A percentile compares a stretch with the other conserved stretches of the same genome.
These are phyloP conservation scores for Daldinia sp. DNA, from an alignment of 2,329 filamentous ascomycete genomes.

Conservation along the genomic window DNA sequence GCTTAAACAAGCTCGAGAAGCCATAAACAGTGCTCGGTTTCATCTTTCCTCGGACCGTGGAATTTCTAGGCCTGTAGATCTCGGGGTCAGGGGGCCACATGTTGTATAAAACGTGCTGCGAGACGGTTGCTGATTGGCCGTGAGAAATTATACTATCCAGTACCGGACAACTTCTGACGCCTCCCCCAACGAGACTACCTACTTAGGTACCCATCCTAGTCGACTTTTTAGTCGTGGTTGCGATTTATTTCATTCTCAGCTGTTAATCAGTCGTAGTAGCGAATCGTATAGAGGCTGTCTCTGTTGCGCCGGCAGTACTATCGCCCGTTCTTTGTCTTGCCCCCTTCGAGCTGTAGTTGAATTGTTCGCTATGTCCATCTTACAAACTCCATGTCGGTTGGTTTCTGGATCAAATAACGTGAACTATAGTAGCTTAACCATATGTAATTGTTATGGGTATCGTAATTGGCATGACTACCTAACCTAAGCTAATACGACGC, in stretches of 20 bases:
- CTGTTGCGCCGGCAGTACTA: neutral
- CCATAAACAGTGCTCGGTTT: neutral
- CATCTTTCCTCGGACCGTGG: neutral
- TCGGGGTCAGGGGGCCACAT: neutral
- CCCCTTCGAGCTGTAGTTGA: neutral
- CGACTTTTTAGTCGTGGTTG: neutral
- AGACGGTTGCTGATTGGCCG: neutral
- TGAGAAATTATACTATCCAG: neutral
- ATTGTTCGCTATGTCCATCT: neutral
- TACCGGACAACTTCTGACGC: neutral
- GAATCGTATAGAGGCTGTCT: neutral
- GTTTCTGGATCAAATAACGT: neutral
- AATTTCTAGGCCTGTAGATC: slow-evolving; percentile 2
- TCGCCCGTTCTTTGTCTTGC: neutral
- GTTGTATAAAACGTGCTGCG: neutral
- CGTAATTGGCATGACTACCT: slow-evolving; percentile 13
- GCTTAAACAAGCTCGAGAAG: neutral
- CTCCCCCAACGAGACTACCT: neutral
- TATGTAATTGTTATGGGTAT: slow-evolving; percentile 18
- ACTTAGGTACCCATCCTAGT: neutral
- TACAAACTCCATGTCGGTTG: neutral
- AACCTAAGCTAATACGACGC: slow-evolving; percentile 9
- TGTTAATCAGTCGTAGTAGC: neutral
- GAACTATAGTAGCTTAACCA: neutral
- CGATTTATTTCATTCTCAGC: neutral